Base-by-base conservation (phyloP, 2,329 filamentous ascomycete genomes). In the Hymenoscyphus fraxineus region DNA sequence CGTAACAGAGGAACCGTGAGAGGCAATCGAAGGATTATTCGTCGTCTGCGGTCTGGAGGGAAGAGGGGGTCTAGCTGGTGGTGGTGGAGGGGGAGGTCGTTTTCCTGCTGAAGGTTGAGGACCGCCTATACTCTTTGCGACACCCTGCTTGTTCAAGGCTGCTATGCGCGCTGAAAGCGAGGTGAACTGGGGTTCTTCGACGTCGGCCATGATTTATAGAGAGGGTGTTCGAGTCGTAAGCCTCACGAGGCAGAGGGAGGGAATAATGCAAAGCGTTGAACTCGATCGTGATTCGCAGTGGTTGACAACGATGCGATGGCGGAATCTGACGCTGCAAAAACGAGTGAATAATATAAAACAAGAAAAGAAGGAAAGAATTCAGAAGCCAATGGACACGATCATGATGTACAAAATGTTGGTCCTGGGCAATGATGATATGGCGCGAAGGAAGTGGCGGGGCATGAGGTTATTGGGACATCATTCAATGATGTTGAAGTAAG, bases 101-200 rank as follows among this genome's bases (percentile, higher is more conserved):
- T 74, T 88, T 82, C 72, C 79, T 38, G 63, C 79, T 38, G 63
- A 44, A 6, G 22, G 41, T n/a, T 51, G 44, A 51, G 44, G 44
- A 12, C 61, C 59, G 41, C 54, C 64, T 22, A 66, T 22, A 44
- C 62, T 65, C 51, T 70, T 69, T 19, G 63, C 70, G 27, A 70
- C 63, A 39, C 70, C 70, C 40, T 73, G 69, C 61, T 75, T 71
- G 69, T 88, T 88, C 67, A 89, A 80, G 38, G 86, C 86, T 10
- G 86, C 85, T 67, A 88, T 88, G 61, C 86, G 81, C 75, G 88
- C 85, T 4, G 84, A 81, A 32, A 89, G 80, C 7, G 82, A 83
- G 65, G 79, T 86, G 74, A 86, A 88, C 66, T 83, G 83, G 47
- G 85, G 85, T 72, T 88, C 86, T 70, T 87, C 84, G 56, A 81